These are phyloP conservation scores for Ceratobasidium sp. DNA, from an alignment of 1,284 basidiomycete genomes.

Conservation along the genomic window DNA sequence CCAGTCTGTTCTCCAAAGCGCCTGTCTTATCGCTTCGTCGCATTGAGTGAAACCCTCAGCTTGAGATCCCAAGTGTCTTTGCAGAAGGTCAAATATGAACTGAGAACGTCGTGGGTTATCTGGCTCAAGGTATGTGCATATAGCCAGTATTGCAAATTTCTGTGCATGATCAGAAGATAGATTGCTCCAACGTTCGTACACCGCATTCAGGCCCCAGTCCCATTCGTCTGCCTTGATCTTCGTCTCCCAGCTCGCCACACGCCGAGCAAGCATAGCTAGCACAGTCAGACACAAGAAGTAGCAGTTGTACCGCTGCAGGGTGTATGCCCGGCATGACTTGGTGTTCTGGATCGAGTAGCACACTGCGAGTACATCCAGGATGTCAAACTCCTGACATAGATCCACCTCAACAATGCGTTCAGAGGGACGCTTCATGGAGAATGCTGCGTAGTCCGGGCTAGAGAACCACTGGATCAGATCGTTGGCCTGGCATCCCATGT, in stretches of 20 bases:
- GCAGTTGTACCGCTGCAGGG: too few species aligned
- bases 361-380: constrained; percentile 11
- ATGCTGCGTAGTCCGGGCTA: background rate
- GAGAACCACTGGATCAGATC: constrained; percentile 6
- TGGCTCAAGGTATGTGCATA: background rate
- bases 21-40: too few species aligned
- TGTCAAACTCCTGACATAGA: background rate
- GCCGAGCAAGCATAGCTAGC: background rate
- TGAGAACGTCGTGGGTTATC: background rate
- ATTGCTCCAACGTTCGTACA: background rate
- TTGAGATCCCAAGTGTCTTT: too few species aligned
- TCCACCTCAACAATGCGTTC: background rate
- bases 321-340: background rate
- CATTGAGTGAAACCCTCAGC: too few species aligned
- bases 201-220: background rate
- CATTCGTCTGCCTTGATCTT: background rate
- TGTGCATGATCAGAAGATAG: background rate
- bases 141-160: background rate
- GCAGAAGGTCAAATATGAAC: too few species aligned
- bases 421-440: background rate
- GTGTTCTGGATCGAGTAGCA: constrained; percentile 18
- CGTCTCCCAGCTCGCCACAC: background rate
- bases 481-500: background rate
- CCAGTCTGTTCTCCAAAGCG: too few species aligned
- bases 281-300: constrained; percentile 1